Evolutionary conservation across 1,139 yeast species (phyloP), one percentile per base, ranked within the genome.

Genomic region (Yamadazyma oceani): DNA sequence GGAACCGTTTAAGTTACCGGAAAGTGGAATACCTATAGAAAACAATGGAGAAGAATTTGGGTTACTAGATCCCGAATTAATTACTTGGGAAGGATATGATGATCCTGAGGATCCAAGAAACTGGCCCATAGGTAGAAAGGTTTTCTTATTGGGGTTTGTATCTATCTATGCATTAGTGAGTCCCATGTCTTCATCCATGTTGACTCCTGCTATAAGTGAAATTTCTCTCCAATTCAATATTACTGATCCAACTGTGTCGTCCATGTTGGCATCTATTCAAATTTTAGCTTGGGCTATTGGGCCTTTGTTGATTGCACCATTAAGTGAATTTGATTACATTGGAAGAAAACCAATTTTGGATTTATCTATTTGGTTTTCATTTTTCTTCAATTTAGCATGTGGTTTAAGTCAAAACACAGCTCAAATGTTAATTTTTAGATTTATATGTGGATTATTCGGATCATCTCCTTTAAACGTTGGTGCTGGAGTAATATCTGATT

Each of bases 241-340:
- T 32, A 51, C 54, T 1, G 59, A 64, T 2, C 44, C 51, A 4
- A 58, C 60, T 15, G 48, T 69, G 2, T 44, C 57, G 19, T 57
- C 74, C 5, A 62, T 70, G 68, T 64, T 69, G 23, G 68, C 69
- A 3, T 67, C 75, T 8, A 70, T 70, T 29, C 75, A 69, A 40
- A 61, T 70, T 28, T 52, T 70, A 32, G 74, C 75, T 7, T 70
- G 75, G 75, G 75, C 75, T 3, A 46, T 69, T 26, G 75, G 75
- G 3, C 76, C 76, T 2, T 55, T 70, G 26, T 36, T 67, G 13
- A 65, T 70, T 37, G 71, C 76, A 2, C 76, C 76, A 3, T 57
- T 70, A 34, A 67, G 74, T 44, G 75, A 70, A 45, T 63, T 65
- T 42, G 73, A 69, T 41, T 53, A 48, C 17, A 55, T 70, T 27